Conservation (phyloP, 768 basidiomycete genomes). For the Coprinopsis strossmayeri region DNA sequence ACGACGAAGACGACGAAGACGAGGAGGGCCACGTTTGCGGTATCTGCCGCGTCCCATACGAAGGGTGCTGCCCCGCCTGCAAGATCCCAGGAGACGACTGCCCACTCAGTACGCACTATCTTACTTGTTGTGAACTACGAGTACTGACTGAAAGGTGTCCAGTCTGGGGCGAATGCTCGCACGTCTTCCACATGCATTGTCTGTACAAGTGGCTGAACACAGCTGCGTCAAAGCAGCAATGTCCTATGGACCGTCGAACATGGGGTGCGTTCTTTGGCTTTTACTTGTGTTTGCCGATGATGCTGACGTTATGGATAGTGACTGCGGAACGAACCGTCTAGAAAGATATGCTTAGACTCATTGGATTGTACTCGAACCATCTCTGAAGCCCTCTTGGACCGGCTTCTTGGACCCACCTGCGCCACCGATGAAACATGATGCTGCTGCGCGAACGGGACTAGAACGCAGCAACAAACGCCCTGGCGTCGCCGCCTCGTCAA, state of each 20-base stretch:
- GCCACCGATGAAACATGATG: too few relatives aligned
- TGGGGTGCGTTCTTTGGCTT: constrained; percentile 62
- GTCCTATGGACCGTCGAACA: constrained; percentile 94
- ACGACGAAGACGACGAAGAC: constrained; percentile 30
- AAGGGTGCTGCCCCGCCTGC: constrained; percentile 93
- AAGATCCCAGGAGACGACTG: constrained; percentile 89
- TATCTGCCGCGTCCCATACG: constrained; percentile 87
- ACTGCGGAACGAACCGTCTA: not conserved
- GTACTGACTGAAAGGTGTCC: too few relatives aligned
- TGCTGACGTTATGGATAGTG: not conserved
- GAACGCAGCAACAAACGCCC: too few relatives aligned
- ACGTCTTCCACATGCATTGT: constrained; percentile 99
- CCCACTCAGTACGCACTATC: constrained; percentile 18
- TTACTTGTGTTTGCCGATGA: not conserved
- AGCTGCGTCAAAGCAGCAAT: constrained; percentile 84
- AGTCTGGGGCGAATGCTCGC: constrained; percentile 99
- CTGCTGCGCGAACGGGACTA: too few relatives aligned
- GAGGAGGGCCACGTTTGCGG: constrained; percentile 66
- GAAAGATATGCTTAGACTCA: too few relatives aligned
- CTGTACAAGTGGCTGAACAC: constrained; percentile 94
- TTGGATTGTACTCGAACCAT: too few relatives aligned
- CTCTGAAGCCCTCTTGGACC: too few relatives aligned
- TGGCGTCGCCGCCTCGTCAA: too few relatives aligned
- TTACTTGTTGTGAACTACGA: not conserved
- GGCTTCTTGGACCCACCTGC: too few relatives aligned